phyloP scores from a whole-genome alignment of 2,329 filamentous ascomycete genomes.

The Trichoderma endophyticum region DNA sequence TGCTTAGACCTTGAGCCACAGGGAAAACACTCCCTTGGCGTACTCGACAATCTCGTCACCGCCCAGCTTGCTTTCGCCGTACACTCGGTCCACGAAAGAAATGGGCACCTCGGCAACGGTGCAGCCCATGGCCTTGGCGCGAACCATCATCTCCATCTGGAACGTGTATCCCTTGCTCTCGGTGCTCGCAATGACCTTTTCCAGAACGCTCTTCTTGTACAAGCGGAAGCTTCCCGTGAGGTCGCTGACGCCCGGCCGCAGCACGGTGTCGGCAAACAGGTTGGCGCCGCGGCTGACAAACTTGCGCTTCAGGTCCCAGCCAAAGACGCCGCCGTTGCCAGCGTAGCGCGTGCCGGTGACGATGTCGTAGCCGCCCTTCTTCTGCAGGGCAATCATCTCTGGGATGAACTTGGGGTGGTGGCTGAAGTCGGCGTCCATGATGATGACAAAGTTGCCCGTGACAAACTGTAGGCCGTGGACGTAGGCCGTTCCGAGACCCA shows the following conservation, averaged over 20 bases:
- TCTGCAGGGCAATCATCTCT: slow-evolving; percentile 82
- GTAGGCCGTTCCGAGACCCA: slow-evolving; percentile 95
- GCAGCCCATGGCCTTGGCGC: slow-evolving; percentile 93
- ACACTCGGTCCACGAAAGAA: slow-evolving; percentile 90
- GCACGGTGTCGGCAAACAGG: slow-evolving; percentile 89
- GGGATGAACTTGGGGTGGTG: slow-evolving; percentile 99
- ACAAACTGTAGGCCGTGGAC: slow-evolving; percentile 89
- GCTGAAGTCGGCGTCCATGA: slow-evolving; percentile 99
- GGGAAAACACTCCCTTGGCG: slow-evolving; percentile 73
- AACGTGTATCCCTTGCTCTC: slow-evolving; percentile 98
- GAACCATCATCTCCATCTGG: slow-evolving; percentile 99
- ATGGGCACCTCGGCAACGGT: slow-evolving; percentile 95
- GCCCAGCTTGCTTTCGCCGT: slow-evolving; percentile 92
- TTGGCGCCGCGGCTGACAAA: slow-evolving; percentile 85
- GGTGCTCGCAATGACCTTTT: slow-evolving; percentile 85
- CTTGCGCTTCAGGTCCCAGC: slow-evolving; percentile 93
- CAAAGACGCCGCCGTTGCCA: slow-evolving; percentile 82
- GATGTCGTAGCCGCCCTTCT: slow-evolving; percentile 80
- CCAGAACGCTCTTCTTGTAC: slow-evolving; percentile 86
- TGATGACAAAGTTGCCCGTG: slow-evolving; percentile 93
- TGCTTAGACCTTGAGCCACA: slow-evolving; percentile 72
- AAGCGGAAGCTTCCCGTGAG: slow-evolving; percentile 91
- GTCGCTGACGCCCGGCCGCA: slow-evolving; percentile 91
- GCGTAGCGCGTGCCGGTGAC: slow-evolving; percentile 96
- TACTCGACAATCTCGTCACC: slow-evolving; percentile 97